Percentiles rank a stretch among this genome's conserved stretches.
Conservation (phyloP, 2,329 filamentous ascomycete species). For the Trichoderma sp. region DNA sequence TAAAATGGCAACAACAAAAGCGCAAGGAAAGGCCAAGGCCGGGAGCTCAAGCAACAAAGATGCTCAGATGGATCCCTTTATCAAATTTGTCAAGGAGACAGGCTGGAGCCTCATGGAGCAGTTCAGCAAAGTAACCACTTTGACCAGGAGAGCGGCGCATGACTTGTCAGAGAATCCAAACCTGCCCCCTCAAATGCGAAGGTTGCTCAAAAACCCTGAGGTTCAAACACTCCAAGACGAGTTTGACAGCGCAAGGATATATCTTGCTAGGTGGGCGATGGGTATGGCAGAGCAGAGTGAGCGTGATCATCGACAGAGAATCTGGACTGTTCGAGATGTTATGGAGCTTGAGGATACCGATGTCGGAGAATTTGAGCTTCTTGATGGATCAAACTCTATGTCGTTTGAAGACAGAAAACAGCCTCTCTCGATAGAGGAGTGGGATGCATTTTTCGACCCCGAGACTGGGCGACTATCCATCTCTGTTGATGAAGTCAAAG, state of each 20-base stretch:
- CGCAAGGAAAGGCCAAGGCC: constrained; percentile 31
- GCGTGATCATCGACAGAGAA: constrained; percentile 76
- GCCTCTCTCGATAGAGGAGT: constrained; percentile 78
- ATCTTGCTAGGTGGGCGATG: constrained; percentile 97
- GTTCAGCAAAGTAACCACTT: constrained; percentile 95
- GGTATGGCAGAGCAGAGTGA: constrained; percentile 97
- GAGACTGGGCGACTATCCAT: constrained; percentile 72
- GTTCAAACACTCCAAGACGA: constrained; percentile 95
- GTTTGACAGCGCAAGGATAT: constrained; percentile 93
- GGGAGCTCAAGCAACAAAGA: constrained; percentile 52
- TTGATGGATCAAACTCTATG: constrained; percentile 76
- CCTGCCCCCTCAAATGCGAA: constrained; percentile 82
- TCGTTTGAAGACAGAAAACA: constrained; percentile 76
- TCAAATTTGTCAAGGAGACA: constrained; percentile 91
- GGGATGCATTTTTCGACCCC: constrained; percentile 85
- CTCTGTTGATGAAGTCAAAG: constrained; percentile 91
- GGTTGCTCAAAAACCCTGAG: constrained; percentile 85
- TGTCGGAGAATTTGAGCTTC: constrained; percentile 92
- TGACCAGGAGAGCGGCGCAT: constrained; percentile 87
- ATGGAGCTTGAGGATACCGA: constrained; percentile 92
- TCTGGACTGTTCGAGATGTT: constrained; percentile 92
- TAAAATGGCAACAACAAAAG: constrained; percentile 46
- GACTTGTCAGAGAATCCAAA: constrained; percentile 90
- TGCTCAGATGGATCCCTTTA: constrained; percentile 86
- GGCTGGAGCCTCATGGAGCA: constrained; percentile 97